Evolutionary conservation across 2,329 filamentous ascomycete genomes (phyloP).

Genomic region (Uncinocarpus reesii): DNA sequence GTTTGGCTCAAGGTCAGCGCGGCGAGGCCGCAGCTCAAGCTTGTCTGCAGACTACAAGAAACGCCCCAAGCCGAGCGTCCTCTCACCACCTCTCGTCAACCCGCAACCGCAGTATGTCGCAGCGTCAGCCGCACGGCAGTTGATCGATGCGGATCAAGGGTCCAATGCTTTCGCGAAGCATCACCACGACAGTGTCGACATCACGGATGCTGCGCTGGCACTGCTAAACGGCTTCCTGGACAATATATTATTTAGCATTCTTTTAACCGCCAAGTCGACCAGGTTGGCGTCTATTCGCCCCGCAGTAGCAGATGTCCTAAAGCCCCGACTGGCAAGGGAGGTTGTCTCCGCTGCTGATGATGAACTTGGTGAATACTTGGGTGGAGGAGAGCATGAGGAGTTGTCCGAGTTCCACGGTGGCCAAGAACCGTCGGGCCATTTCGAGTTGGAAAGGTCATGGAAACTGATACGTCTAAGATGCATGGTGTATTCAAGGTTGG

Average conservation of each 20-base stretch:
- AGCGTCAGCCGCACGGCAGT: conserved; percentile 75
- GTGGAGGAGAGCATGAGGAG: conserved; percentile 61
- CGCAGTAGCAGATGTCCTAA: conserved; percentile 76
- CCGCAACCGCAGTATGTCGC: conserved; percentile 83
- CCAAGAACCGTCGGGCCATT: conserved; percentile 48
- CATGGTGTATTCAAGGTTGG: conserved; percentile 96
- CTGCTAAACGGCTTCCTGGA: conserved; percentile 90
- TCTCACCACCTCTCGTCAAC: conserved; percentile 59
- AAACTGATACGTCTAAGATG: conserved; percentile 84
- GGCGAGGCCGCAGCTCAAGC: conserved; percentile 28
- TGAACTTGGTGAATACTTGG: conserved; percentile 78
- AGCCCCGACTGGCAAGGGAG: conserved; percentile 76
- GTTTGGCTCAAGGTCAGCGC: conserved; percentile 9
- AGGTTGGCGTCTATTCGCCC: conserved; percentile 64
- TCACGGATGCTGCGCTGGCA: conserved; percentile 61
- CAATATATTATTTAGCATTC: conserved; percentile 80
- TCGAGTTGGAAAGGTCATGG: conserved; percentile 90
- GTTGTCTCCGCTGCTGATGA: conserved; percentile 75
- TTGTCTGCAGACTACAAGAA: conserved; percentile 30
- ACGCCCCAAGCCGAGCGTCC: conserved; percentile 31
- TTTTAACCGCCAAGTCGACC: conserved; percentile 70
- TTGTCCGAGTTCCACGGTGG: conserved; percentile 47
- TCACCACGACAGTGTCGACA: conserved; percentile 54
- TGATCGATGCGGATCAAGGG: conserved; percentile 80
- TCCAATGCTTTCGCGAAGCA: conserved; percentile 51